phyloP scores from a whole-genome alignment of 768 basidiomycete genomes.

The Polyporus arcularius region DNA sequence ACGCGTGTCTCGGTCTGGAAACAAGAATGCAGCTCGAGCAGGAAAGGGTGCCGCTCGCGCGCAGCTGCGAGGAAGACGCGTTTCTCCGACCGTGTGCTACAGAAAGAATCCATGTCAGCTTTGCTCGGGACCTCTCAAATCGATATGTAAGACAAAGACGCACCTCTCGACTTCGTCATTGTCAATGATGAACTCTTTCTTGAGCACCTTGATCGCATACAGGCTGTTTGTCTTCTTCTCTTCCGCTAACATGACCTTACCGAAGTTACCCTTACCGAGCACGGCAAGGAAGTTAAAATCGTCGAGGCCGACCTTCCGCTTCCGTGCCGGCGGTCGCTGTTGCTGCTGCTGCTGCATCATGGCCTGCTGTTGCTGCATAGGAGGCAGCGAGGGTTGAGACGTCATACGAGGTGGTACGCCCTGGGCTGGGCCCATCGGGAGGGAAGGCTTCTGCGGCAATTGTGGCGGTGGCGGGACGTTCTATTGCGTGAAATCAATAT shows the following conservation, averaged over 20 bases:
- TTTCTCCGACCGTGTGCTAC: conserved; percentile 97
- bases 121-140: background rate
- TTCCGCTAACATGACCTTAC: conserved; percentile 99
- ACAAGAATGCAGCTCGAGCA: conserved; percentile 95
- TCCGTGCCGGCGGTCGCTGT: conserved; percentile 46
- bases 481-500: background rate
- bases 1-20: conserved; percentile 99
- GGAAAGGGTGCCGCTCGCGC: conserved; percentile 94
- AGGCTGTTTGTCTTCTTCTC: conserved; percentile 89
- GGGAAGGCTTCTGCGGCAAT: conserved; percentile 31
- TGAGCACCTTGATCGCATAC: conserved; percentile 99
- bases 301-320: conserved; percentile 92
- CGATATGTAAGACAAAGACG: conserved; percentile 18
- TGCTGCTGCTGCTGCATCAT: conserved; percentile 37
- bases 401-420: conserved; percentile 21
- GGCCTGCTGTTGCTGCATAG: conserved; percentile 35
- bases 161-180: conserved; percentile 99
- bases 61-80: conserved; percentile 98
- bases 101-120: background rate
- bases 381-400: conserved; percentile 27
- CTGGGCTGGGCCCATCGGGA: conserved; percentile 11
- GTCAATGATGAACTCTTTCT: conserved; percentile 99
- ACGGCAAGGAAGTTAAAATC: conserved; percentile 99
- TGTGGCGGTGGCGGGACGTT: conserved; percentile 19
- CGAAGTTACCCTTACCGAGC: conserved; percentile 98